Conservation (phyloP, 345 rosid genomes). For the Murraya paniculata region DNA sequence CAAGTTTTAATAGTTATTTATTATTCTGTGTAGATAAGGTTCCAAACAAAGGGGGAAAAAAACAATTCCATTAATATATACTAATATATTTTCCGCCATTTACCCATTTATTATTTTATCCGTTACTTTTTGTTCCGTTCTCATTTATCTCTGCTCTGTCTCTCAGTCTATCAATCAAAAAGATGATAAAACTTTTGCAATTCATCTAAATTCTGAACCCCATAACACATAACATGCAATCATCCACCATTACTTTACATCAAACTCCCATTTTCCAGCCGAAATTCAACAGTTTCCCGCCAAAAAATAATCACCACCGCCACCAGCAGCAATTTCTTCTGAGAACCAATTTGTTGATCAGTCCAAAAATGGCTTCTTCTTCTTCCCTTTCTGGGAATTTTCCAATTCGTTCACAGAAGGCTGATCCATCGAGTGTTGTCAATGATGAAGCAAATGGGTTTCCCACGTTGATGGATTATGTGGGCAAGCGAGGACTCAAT, state of each 20-base stretch:
- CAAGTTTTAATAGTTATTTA: too few relatives aligned
- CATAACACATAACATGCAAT: constrained; percentile 30
- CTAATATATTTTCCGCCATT: background rate
- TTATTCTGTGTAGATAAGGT: too few relatives aligned
- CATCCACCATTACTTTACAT: constrained; percentile 13
- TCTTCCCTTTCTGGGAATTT: constrained; percentile 45
- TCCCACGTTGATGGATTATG: constrained; percentile 46
- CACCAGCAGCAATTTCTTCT: background rate
- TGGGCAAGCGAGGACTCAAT: constrained; percentile 50
- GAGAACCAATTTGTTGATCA: background rate
- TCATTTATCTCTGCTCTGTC: too few relatives aligned
- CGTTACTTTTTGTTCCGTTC: background rate
- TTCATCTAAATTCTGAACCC: background rate
- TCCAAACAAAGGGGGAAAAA: too few relatives aligned
- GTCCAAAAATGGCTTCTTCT: constrained; percentile 55
- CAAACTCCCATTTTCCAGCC: constrained; percentile 31
- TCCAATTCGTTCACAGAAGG: constrained; percentile 38
- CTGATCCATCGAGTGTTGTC: constrained; percentile 14
- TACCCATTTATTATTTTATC: background rate
- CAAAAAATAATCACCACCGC: constrained; percentile 14
- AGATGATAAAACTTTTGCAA: background rate
- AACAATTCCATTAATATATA: background rate
- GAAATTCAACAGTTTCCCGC: constrained; percentile 23
- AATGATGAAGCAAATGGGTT: constrained; percentile 23
- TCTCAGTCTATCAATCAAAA: background rate